Conservation (phyloP, 768 basidiomycete genomes). For the Agaricus bisporus region DNA sequence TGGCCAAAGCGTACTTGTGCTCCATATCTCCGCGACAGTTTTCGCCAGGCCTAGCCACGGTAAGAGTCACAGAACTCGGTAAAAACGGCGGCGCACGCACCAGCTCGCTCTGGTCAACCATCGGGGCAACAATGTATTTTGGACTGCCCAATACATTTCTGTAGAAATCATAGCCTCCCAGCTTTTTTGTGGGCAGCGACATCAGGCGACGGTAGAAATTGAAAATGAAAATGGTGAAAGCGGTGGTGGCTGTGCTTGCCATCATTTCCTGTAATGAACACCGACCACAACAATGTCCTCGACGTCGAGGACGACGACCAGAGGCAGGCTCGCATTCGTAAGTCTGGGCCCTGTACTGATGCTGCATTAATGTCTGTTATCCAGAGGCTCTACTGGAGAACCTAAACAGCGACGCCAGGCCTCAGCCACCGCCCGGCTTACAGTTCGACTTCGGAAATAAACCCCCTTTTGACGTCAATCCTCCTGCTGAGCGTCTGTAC, state of each 20-base stretch:
- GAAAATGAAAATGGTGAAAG: conserved; percentile 11
- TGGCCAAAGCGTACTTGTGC: conserved; percentile 50
- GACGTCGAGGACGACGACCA: conserved; percentile 14
- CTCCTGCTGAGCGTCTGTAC: conserved; percentile 46
- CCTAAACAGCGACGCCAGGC: conserved; percentile 22
- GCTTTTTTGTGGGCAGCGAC: conserved; percentile 28
- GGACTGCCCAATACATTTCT: conserved; percentile 73
- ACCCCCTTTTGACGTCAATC: conserved; percentile 29
- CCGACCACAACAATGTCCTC: conserved; percentile 5
- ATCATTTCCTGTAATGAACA: conserved; percentile 7
- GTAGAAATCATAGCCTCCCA: conserved; percentile 82
- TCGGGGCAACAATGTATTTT: conserved; percentile 89
- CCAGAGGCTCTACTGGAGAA: conserved; percentile 37
- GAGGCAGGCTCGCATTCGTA: conserved; percentile 14
- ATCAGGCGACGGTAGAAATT: background rate
- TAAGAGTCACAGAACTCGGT: background rate
- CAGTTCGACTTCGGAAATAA: conserved; percentile 33
- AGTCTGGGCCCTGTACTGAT: background rate
- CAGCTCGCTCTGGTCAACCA: conserved; percentile 98
- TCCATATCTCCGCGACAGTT: conserved; percentile 75
- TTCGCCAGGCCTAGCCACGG: conserved; percentile 74
- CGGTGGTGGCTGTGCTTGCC: conserved; percentile 8
- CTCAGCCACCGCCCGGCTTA: conserved; percentile 14
- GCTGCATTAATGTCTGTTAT: background rate
- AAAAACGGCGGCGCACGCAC: conserved; percentile 41